Percentiles rank a stretch among this genome's conserved stretches.
Conservation (phyloP, 1,284 basidiomycete species). For the Moniliella sp. region DNA sequence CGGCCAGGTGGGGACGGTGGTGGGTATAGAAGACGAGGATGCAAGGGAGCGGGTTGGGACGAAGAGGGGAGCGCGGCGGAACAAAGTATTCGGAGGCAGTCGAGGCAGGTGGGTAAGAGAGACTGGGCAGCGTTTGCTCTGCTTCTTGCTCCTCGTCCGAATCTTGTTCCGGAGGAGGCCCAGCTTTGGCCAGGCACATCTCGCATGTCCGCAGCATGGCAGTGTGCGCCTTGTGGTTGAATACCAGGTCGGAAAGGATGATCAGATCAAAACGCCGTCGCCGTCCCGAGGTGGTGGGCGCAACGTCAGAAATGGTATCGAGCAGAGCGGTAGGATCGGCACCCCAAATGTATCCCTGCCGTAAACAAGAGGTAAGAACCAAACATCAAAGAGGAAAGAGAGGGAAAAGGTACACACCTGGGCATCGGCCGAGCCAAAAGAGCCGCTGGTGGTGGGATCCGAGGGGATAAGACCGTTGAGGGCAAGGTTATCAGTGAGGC, state of each 20-base stretch:
- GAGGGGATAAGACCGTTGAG: constrained; percentile 42
- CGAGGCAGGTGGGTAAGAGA: not conserved
- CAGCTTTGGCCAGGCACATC: not conserved
- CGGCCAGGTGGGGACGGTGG: constrained; percentile 58
- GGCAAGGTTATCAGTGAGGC: constrained; percentile 51
- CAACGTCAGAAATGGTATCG: constrained; percentile 2
- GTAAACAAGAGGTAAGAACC: no score
- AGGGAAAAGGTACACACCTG: no score
- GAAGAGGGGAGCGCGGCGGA: not conserved
- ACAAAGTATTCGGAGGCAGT: not conserved
- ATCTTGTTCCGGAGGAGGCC: not conserved
- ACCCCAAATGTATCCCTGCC: constrained; percentile 64
- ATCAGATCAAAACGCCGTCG: constrained; percentile 49
- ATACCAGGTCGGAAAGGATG: constrained; percentile 73
- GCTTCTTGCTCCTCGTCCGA: not conserved
- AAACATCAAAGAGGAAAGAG: no score
- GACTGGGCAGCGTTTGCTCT: not conserved
- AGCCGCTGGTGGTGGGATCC: no score
- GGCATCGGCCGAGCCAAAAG: no score
- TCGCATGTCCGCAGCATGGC: constrained; percentile 61
- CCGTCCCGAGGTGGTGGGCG: not conserved
- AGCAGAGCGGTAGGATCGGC: constrained; percentile 44
- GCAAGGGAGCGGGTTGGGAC: constrained; percentile 30
- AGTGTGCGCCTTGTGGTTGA: constrained; percentile 53
- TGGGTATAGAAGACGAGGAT: constrained; percentile 79